phyloP scores from a whole-genome alignment of 148 eudicot species.

The Vaccinium corymbosum region DNA sequence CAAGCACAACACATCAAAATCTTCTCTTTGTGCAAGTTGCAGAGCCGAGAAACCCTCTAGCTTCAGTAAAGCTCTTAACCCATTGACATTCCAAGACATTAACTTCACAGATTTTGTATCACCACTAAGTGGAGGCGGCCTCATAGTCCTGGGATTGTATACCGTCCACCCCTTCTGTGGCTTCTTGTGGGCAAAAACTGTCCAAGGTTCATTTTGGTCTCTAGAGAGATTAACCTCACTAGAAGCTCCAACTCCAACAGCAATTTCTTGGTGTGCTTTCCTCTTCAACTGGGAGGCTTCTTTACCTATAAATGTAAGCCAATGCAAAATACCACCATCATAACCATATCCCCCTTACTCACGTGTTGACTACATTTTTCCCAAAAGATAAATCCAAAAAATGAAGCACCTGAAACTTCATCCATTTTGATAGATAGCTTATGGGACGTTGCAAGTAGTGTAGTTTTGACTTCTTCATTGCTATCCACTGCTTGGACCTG shows the following conservation, averaged over 20 bases:
- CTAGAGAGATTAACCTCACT: constrained; percentile 30
- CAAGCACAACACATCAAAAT: constrained; percentile 90
- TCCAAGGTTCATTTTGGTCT: constrained; percentile 74
- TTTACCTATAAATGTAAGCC: constrained; percentile 18
- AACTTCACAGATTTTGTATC: constrained; percentile 55
- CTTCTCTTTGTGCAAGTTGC: constrained; percentile 84
- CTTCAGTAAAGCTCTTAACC: constrained; percentile 81
- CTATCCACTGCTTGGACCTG: constrained; percentile 23
- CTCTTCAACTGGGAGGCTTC: constrained; percentile 23
- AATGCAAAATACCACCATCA: constrained; percentile 21
- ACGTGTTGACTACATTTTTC: not conserved
- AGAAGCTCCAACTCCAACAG: constrained; percentile 35
- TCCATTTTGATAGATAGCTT: constrained; percentile 28
- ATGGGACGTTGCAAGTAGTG: constrained; percentile 25
- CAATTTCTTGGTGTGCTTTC: constrained; percentile 34
- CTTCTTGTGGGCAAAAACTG: constrained; percentile 79
- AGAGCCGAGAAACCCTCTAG: constrained; percentile 64
- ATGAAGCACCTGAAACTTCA: constrained; percentile 29
- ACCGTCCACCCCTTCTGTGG: constrained; percentile 88
- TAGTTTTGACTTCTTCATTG: constrained; percentile 28
- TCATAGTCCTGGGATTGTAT: constrained; percentile 89
- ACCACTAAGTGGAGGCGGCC: constrained; percentile 64
- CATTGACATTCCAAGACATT: constrained; percentile 98
- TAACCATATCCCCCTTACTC: constrained; percentile 10
- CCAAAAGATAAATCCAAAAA: not conserved